A percentile compares a stretch with the other conserved stretches of the same genome.
phyloP scores from a whole-genome alignment of 305 asterid species.

The Withania somnifera region DNA sequence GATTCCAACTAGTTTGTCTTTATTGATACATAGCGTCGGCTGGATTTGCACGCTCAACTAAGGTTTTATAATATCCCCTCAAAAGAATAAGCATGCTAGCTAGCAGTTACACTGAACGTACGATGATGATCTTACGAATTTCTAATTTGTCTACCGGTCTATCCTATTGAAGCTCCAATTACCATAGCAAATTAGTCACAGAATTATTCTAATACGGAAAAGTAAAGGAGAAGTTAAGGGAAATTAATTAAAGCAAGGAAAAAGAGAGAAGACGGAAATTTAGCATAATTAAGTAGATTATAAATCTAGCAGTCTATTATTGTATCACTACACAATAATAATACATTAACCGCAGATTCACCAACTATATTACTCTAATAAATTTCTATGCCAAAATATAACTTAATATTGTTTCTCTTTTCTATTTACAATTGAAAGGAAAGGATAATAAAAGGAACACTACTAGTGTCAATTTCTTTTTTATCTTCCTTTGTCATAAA shows the following conservation, averaged over 20 bases:
- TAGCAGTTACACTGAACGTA: background rate
- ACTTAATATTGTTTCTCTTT: background rate
- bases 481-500: background rate
- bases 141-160: background rate
- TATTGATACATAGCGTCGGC: background rate
- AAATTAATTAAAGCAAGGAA: background rate
- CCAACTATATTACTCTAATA: background rate
- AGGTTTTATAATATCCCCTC: background rate
- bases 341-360: background rate
- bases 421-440: conserved; percentile 2
- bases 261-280: background rate
- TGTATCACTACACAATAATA: background rate
- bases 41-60: background rate
- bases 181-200: background rate
- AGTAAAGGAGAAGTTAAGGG: background rate
- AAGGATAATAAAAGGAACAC: background rate
- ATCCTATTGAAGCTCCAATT: background rate
- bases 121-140: background rate
- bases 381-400: background rate
- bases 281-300: background rate
- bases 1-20: too few species aligned
- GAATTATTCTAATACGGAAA: background rate
- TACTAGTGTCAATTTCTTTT: background rate
- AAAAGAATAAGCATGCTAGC: background rate
- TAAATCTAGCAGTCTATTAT: background rate